Conservation (phyloP, 2,329 filamentous ascomycete species). For the Blastomyces gilchristii region DNA sequence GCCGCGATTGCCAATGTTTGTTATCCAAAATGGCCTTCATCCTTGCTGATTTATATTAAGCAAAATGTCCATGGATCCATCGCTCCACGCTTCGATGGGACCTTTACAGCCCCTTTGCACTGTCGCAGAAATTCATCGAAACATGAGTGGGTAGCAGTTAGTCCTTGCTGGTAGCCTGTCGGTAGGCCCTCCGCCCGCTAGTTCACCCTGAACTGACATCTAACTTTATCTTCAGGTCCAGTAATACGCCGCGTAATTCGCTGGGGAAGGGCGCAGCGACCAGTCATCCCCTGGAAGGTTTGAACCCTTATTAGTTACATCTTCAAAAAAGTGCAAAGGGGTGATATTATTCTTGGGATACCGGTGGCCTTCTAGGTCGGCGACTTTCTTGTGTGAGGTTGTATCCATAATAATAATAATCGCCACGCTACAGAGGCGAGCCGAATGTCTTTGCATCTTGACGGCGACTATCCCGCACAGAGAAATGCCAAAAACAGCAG, state of each 20-base stretch:
- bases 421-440: neutral
- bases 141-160: neutral
- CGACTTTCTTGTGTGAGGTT: neutral
- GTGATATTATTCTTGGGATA: neutral
- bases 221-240: neutral
- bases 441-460: neutral
- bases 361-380: neutral
- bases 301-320: neutral
- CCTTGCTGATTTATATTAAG: neutral
- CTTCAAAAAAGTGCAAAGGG: no score
- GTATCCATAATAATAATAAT: no score
- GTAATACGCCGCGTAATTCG: no score
- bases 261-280: neutral
- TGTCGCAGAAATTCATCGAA: neutral
- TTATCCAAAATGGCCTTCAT: neutral
- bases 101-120: neutral
- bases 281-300: neutral
- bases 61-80: neutral
- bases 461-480: neutral
- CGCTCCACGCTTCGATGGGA: neutral
- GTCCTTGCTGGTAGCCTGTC: no score
- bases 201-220: neutral
- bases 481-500: neutral
- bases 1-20: neutral
- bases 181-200: no score